Base-by-base conservation (phyloP, 2,329 filamentous ascomycete genomes). In the Colletotrichum falcatum region DNA sequence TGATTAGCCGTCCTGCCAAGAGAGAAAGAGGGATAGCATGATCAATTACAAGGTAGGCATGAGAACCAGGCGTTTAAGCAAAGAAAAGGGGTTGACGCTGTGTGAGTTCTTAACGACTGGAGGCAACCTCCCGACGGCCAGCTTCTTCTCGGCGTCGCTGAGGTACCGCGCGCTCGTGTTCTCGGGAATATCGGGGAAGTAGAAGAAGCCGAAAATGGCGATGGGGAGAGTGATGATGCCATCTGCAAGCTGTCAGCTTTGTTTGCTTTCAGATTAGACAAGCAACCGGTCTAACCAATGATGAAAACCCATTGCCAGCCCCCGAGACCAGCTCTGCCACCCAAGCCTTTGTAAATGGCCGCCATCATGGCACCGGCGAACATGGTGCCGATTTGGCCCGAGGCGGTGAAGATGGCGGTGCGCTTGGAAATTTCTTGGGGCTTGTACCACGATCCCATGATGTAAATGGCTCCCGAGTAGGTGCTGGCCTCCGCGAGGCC, bases 321-420 rank as follows among this genome's bases (percentile, higher is more conserved):
- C 0, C 79, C 77, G 1, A 88, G 76, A 0, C 85, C 85, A 26
- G 77, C 76, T 2, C 82, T 73, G 0, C 87, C 86, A 42, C 85
- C 75, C 26, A 78, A 73, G 6, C 80, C 81, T 23, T 79, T 77
- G 44, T 77, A 75, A 8, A 80, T 78, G 12, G 83, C 85, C 0
- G 84, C 85, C 74, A 89, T 86, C 33, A 90, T 82, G 72, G 86
- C 87, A 0, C 88, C 88, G 1, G 84, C 84, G 65, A 90, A 88
- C 83, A 90, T 87, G 0, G 85, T 89, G 0, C 89, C 89, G 0
- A 86, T 86, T 1, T 90, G 81, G 0, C 88, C 89, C 14, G 87
- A 88, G 0, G 87, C 83, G 1, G 88, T 90, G 75, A 91, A 92
- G 59, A 92, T 87, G 56, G 87, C 89, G 5, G 84, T 88, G 1